These are phyloP conservation scores for Aspergillus hiratsukae DNA, from an alignment of 2,329 filamentous ascomycete genomes.

Conservation along the genomic window DNA sequence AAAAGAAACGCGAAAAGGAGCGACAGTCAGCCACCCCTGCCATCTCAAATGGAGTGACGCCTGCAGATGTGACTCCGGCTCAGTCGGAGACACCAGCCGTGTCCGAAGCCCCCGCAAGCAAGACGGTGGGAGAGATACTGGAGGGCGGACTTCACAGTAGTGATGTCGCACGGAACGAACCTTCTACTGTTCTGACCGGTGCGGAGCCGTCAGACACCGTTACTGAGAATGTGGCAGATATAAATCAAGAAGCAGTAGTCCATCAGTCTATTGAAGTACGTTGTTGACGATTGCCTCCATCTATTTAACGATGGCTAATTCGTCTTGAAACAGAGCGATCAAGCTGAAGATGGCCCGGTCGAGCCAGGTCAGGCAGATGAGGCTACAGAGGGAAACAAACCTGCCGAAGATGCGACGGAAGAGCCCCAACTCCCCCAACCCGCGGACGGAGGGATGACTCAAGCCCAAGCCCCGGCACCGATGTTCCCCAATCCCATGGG, in stretches of 20 bases:
- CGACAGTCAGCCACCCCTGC: slow-evolving; percentile 38
- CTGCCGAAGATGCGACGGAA: slow-evolving; percentile 13
- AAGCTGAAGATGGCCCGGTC: slow-evolving; percentile 5
- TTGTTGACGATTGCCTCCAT: not conserved
- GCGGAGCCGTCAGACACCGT: slow-evolving; percentile 3
- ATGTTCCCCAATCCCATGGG: slow-evolving; percentile 28
- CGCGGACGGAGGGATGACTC: slow-evolving; percentile 12
- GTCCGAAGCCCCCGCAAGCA: slow-evolving; percentile 16
- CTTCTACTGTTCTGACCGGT: slow-evolving; percentile 5
- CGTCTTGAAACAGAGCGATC: slow-evolving; percentile 10
- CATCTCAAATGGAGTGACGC: slow-evolving; percentile 21
- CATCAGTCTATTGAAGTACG: slow-evolving; percentile 17
- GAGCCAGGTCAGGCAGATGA: slow-evolving; percentile 8
- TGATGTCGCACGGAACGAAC: slow-evolving; percentile 13
- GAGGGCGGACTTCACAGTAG: slow-evolving; percentile 7
- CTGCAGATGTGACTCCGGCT: slow-evolving; percentile 16
- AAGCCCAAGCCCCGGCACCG: slow-evolving; percentile 7
- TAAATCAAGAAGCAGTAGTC: slow-evolving; percentile 1
- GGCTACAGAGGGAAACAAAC: slow-evolving; percentile 6
- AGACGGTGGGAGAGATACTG: slow-evolving; percentile 1
- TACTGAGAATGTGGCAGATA: slow-evolving; percentile 4
- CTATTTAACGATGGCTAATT: not conserved
- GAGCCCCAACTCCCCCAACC: slow-evolving; percentile 7
- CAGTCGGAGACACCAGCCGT: slow-evolving; percentile 14
- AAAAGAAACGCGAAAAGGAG: slow-evolving; percentile 76